Evolutionary conservation across 2,329 filamentous ascomycete species (phyloP).

Genomic region (Phyllosticta citriasiana): DNA sequence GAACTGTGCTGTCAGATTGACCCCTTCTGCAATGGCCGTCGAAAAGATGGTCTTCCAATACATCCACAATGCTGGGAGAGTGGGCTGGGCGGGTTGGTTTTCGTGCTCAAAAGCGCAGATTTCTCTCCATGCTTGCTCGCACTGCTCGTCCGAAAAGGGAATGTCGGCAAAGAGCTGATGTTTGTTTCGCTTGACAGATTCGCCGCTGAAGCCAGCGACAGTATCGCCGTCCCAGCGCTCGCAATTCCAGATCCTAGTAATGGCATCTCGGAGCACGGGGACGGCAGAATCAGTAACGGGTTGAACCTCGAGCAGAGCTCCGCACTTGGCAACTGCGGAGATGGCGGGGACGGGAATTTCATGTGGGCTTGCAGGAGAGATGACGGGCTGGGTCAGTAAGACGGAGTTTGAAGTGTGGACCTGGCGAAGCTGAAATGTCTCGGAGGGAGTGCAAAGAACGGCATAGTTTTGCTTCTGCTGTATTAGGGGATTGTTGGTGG

Average conservation of each 20-base stretch:
- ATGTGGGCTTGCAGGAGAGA: slow-evolving; percentile 26
- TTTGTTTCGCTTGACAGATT: slow-evolving; percentile 19
- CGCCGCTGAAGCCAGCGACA: slow-evolving; percentile 20
- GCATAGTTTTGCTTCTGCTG: slow-evolving; percentile 27
- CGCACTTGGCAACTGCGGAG: slow-evolving; percentile 35
- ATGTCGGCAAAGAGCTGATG: slow-evolving; percentile 38
- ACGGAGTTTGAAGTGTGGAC: slow-evolving; percentile 57
- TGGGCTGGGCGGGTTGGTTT: slow-evolving; percentile 36
- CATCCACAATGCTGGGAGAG: slow-evolving; percentile 35
- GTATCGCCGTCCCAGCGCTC: slow-evolving; percentile 17
- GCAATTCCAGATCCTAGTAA: slow-evolving; percentile 15
- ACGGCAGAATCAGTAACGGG: slow-evolving; percentile 25
- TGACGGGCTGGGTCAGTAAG: slow-evolving; percentile 40
- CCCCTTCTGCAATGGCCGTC: slow-evolving; percentile 30
- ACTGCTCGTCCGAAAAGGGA: slow-evolving; percentile 43
- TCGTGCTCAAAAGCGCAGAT: slow-evolving; percentile 44
- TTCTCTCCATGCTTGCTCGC: slow-evolving; percentile 39
- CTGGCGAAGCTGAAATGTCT: slow-evolving; percentile 52
- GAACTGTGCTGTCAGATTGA: slow-evolving; percentile 31
- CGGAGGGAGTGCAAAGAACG: slow-evolving; percentile 48
- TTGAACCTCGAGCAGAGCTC: slow-evolving; percentile 34
- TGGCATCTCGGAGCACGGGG: slow-evolving; percentile 24
- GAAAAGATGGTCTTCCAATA: slow-evolving; percentile 39
- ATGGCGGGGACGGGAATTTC: slow-evolving; percentile 21
- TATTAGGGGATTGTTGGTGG: slow-evolving; percentile 11